Base-by-base conservation (phyloP, 1,139 yeast species). In the Saccharomyces hybrid region DNA sequence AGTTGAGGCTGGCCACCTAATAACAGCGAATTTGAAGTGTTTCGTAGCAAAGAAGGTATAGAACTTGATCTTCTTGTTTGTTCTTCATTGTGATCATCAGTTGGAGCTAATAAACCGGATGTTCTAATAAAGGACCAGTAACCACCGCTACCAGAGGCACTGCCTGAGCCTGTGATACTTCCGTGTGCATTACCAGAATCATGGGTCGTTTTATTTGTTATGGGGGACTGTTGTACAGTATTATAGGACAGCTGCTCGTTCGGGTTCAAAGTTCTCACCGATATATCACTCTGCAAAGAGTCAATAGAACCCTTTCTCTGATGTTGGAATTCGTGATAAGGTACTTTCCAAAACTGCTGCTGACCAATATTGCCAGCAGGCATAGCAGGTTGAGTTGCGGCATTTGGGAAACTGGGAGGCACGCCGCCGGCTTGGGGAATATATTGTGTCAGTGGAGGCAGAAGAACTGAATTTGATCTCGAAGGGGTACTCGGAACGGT, bases 261-360 rank as follows among this genome's bases (percentile, higher is more conserved):
- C 2, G 58, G 56, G 44, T 57, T 62, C 19, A 58, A 46, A 46
- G 57, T 59, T 34, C 64, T 57, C 8, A 59, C 58, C 2, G 70
- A 65, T 11, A 58, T 53, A 54, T 67, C 68, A 51, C 70, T 67
- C 4, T 62, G 58, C 31, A 66, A 32, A 2, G 71, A 67, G 51
- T 66, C 70, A 1, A 66, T 56, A 6, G 71, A 67, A 11, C 64
- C 62, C 38, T 70, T 58, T 44, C 68, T 56, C 52, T 66, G 69
- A 34, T 64, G 59, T 42, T 64, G 66, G 51, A 65, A 66, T 54
- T 67, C 70, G 52, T 66, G 68, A 48, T 67, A 67, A 8, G 71
- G 71, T 2, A 68, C 71, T 55, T 68, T 68, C 71, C 71, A 68
- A 52, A 68, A 68, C 54, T 65, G 71, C 56, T 67, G 71, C 49